Evolutionary conservation across 176 grass and related monocot species (phyloP), one percentile per base, ranked within the genome.

Genomic region (Aegilops speltoides): DNA sequence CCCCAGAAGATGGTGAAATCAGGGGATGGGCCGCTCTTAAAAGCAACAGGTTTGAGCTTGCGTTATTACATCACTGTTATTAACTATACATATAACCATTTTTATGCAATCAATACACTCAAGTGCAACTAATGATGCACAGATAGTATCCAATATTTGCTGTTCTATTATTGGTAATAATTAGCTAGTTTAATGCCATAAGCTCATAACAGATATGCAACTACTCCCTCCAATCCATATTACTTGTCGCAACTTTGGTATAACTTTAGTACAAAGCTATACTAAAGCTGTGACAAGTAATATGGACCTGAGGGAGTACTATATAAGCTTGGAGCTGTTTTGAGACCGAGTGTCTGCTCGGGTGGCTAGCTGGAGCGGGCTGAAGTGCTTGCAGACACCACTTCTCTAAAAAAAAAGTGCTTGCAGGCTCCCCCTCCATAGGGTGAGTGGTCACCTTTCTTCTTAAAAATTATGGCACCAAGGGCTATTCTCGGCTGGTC

Each of bases 1-100:
- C 91, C 93, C 3, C 89, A 94, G 86, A 93, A 86, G 87, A 98
- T 98, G 96, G 86, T 95, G 78, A 88, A 78, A 45, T 82, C 84
- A 73, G 79, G 89, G 20, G 82, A 92, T 31, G 80, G 83, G 26
- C 90, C 88, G 63, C 96, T 95, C 65, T 82, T 94, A 84, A 95
- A 95, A 95, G 85, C 86, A 69, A 89, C 86, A 83, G 96, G 95
- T 98, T 72, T 84, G 76, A 86, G 46, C 61, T 89, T 43, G 33
- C 34, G 33, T 84, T 87, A 14, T 65, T 83, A 57, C 13, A 54
- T 74, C 69, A 36, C 59, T 60, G 23, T 83, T 78, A n/a, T 38
- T 68, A 52, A 38, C 8, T 83, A 72, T 19, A 20, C 72, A 72
- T 19, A 14, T 86, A 64, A 38, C 10, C 73, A 73, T 78, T 66